Evolutionary conservation across 257 asterid species (phyloP).

Genomic region (Rhazya stricta): DNA sequence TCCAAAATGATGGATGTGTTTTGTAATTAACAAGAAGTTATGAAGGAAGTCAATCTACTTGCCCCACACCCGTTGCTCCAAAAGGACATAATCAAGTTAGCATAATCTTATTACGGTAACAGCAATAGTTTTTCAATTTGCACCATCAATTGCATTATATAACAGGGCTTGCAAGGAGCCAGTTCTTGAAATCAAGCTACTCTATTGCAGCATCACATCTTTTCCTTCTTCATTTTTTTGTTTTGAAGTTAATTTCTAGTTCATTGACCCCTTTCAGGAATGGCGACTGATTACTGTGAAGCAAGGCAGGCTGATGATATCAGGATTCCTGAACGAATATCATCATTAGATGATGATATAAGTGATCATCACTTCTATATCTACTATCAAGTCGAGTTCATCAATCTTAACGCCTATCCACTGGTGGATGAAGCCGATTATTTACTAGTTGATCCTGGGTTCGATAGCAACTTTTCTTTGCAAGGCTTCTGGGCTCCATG

Average conservation of each 20-base stretch:
- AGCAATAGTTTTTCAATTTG: not conserved
- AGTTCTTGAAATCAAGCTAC: not conserved
- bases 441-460: not conserved
- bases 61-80: not conserved
- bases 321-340: not conserved
- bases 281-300: constrained; percentile 13
- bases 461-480: not conserved
- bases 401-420: constrained; percentile 7
- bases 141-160: not conserved
- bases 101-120: not conserved
- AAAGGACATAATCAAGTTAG: not conserved
- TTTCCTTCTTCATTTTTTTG: not conserved
- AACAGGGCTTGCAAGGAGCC: not conserved
- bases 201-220: not conserved
- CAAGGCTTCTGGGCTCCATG: constrained; percentile 27
- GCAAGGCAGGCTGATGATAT: constrained; percentile 15
- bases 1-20: not conserved
- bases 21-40: not conserved
- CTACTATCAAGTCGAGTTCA: constrained; percentile 8
- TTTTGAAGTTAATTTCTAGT: not conserved
- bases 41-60: not conserved
- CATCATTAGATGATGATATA: no score
- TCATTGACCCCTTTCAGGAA: not conserved
- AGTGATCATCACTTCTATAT: constrained; percentile 20
- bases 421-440: not conserved